phyloP scores from a whole-genome alignment of 345 rosid genomes.

The Lepidium africanum region DNA sequence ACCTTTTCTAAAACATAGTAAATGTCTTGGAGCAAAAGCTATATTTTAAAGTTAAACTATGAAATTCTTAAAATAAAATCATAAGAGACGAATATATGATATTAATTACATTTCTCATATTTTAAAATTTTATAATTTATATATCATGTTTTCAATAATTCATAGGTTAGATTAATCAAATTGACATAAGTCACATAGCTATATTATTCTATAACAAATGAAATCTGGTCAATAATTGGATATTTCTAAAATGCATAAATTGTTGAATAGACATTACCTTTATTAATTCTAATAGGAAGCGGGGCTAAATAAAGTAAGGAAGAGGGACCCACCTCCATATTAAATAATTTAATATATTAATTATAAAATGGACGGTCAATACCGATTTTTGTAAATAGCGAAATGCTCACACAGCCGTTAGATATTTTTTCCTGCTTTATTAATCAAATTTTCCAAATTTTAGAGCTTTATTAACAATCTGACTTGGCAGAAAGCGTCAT shows the following conservation, averaged over 20 bases:
- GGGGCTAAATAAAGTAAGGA: slow-evolving; percentile 1
- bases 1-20: background rate
- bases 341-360: background rate
- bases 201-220: background rate
- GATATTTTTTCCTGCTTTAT: slow-evolving; percentile 12
- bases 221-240: background rate
- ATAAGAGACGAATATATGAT: too few relatives aligned
- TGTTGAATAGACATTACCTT: background rate
- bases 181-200: slow-evolving; percentile 4
- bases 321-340: slow-evolving; percentile 30
- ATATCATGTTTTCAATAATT: too few relatives aligned
- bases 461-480: background rate
- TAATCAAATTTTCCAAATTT: background rate
- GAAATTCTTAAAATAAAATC: too few relatives aligned
- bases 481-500: slow-evolving; percentile 52
- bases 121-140: too few relatives aligned
- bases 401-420: slow-evolving; percentile 28
- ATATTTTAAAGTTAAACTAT: too few relatives aligned
- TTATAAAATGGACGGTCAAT: slow-evolving; percentile 22
- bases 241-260: background rate
- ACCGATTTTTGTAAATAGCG: slow-evolving; percentile 3
- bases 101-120: too few relatives aligned
- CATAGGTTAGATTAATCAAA: slow-evolving; percentile 3
- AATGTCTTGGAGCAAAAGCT: background rate
- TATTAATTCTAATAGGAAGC: background rate